Evolutionary conservation across 2,329 filamentous ascomycete genomes (phyloP).

Genomic region (Paraphaeosphaeria minitans): DNA sequence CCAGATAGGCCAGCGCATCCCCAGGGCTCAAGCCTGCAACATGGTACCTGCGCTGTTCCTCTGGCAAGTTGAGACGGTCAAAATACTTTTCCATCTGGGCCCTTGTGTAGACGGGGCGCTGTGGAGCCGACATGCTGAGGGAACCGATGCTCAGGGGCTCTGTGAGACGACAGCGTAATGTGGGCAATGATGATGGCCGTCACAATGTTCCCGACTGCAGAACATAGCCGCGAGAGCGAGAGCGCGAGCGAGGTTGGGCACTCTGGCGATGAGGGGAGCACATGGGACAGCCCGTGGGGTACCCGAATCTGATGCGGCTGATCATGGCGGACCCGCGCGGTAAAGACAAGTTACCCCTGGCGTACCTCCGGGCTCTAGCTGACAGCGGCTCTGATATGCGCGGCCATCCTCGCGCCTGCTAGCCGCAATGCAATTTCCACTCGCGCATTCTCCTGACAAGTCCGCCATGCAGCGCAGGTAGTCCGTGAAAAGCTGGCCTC

Average conservation of each 20-base stretch:
- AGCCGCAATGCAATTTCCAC: conserved; percentile 7
- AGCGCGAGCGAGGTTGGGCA: not conserved
- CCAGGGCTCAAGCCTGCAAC: conserved; percentile 26
- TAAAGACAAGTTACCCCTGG: not conserved
- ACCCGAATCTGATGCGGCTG: not conserved
- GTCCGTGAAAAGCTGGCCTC: conserved; percentile 34
- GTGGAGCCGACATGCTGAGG: conserved; percentile 27
- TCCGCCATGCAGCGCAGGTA: conserved; percentile 28
- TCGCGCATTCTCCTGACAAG: conserved; percentile 23
- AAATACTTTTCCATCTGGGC: conserved; percentile 43
- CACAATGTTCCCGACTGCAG: not conserved
- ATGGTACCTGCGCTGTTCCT: conserved; percentile 31
- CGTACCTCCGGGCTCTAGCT: too few species aligned
- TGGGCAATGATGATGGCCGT: not conserved
- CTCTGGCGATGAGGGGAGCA: not conserved
- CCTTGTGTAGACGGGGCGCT: conserved; percentile 27
- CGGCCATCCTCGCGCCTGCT: not conserved
- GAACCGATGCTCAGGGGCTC: not conserved
- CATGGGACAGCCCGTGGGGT: not conserved
- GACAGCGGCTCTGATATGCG: not conserved
- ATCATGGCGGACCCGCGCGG: not conserved
- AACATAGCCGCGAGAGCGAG: not conserved
- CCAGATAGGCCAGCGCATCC: conserved; percentile 36
- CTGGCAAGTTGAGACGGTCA: conserved; percentile 39
- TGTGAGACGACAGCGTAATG: not conserved